Conservation (phyloP, 257 asterid genomes). For the Solanum megistacrolobum region DNA sequence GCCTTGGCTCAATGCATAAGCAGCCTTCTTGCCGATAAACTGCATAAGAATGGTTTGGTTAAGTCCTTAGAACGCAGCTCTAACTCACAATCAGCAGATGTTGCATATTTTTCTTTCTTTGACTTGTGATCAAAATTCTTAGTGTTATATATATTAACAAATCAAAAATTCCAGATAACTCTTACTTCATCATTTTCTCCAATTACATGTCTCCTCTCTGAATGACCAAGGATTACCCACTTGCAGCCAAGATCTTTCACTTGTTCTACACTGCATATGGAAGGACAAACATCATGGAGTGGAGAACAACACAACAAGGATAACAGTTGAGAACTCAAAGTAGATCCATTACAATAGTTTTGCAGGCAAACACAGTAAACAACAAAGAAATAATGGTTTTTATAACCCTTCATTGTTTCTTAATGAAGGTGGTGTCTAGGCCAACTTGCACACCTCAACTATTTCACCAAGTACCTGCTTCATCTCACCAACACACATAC, state of each 20-base stretch:
- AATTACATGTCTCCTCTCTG: conserved; percentile 87
- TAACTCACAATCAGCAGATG: background rate
- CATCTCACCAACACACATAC: background rate
- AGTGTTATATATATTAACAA: background rate
- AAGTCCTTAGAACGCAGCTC: background rate
- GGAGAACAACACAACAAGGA: background rate
- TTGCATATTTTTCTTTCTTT: background rate
- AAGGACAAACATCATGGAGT: background rate
- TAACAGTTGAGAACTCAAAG: background rate
- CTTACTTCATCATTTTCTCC: conserved; percentile 87
- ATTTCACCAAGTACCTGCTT: background rate
- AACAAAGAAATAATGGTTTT: background rate
- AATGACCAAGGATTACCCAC: conserved; percentile 98
- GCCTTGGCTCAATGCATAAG: conserved; percentile 87
- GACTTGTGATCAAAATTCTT: background rate
- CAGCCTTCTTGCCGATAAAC: conserved; percentile 98
- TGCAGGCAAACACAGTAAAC: background rate
- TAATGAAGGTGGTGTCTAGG: background rate
- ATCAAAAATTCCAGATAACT: background rate
- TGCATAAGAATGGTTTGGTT: conserved; percentile 11
- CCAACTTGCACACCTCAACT: background rate
- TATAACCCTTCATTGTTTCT: background rate
- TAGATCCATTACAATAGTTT: background rate
- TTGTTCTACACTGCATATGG: conserved; percentile 66
- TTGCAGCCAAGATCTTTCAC: conserved; percentile 86